A percentile compares a stretch with the other conserved stretches of the same genome.
These are phyloP conservation scores for Funneliformis mosseae DNA, from an alignment of 192 early-diverging fungal genomes.

Conservation along the genomic window DNA sequence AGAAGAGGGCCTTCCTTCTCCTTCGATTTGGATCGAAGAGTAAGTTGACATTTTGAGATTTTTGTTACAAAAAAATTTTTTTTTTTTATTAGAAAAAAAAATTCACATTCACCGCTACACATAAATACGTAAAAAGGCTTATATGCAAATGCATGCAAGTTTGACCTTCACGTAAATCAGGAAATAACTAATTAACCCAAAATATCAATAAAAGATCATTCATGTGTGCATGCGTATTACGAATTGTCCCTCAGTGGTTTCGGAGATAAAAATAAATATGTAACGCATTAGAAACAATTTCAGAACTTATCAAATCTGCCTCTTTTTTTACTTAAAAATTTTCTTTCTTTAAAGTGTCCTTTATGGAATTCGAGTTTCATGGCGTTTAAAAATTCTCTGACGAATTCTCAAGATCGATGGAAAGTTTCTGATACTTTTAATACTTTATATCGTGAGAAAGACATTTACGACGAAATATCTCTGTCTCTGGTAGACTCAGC, in stretches of 20 bases:
- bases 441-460: neutral
- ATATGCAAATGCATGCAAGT: too few relatives aligned
- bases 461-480: neutral
- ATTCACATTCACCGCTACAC: too few relatives aligned
- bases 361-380: neutral
- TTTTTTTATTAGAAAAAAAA: too few relatives aligned
- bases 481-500: neutral
- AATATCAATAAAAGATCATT: too few relatives aligned
- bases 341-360: neutral
- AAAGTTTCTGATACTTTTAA: neutral
- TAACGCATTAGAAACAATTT: too few relatives aligned
- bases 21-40: neutral
- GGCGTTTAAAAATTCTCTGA: neutral
- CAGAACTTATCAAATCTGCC: neutral
- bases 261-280: too few relatives aligned
- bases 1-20: neutral
- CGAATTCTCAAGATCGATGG: neutral
- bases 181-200: too few relatives aligned
- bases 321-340: neutral
- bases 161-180: too few relatives aligned
- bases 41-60: conserved; percentile 21
- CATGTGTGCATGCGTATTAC: too few relatives aligned
- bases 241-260: too few relatives aligned
- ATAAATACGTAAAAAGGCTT: too few relatives aligned
- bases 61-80: too few relatives aligned